Evolutionary conservation across 2,329 filamentous ascomycete genomes (phyloP).

Genomic region (Colletotrichum sojae): DNA sequence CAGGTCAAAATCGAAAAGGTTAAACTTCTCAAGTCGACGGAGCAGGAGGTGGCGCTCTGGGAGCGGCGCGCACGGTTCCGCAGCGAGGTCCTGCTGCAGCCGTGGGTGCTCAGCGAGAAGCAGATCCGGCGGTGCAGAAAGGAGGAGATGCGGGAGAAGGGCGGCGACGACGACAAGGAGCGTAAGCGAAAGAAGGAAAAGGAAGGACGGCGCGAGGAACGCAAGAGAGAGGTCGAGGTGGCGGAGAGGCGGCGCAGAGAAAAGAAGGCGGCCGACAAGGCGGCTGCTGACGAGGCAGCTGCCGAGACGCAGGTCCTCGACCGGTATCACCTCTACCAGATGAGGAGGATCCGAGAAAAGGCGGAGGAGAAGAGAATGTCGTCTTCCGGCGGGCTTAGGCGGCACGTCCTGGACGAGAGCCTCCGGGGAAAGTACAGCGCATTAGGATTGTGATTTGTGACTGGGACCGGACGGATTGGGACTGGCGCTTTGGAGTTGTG

Average conservation of each 20-base stretch:
- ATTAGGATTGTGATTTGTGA: constrained; percentile 15
- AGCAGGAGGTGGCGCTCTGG: constrained; percentile 73
- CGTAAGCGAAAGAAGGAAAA: constrained; percentile 39
- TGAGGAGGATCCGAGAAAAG: constrained; percentile 4
- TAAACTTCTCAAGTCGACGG: constrained; percentile 63
- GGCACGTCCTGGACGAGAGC: constrained; percentile 36
- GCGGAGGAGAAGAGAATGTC: background rate
- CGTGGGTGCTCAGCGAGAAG: constrained; percentile 68
- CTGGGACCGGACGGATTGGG: too few relatives aligned
- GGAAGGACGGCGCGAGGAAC: constrained; percentile 17
- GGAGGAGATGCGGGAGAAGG: constrained; percentile 52
- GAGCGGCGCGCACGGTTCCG: constrained; percentile 66
- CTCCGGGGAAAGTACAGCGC: constrained; percentile 28
- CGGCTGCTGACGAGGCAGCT: background rate
- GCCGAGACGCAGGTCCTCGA: background rate
- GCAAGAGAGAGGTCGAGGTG: constrained; percentile 14
- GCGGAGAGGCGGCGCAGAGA: constrained; percentile 21
- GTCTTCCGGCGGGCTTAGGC: constrained; percentile 5
- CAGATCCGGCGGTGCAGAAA: constrained; percentile 66
- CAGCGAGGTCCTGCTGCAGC: constrained; percentile 61
- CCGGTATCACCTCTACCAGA: constrained; percentile 9
- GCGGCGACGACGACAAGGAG: constrained; percentile 47
- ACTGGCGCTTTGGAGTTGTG: constrained; percentile 14
- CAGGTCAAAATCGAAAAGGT: constrained; percentile 69
- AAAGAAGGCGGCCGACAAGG: background rate